phyloP scores from a whole-genome alignment of 805 yeast species.

The Limtongia smithiae region DNA sequence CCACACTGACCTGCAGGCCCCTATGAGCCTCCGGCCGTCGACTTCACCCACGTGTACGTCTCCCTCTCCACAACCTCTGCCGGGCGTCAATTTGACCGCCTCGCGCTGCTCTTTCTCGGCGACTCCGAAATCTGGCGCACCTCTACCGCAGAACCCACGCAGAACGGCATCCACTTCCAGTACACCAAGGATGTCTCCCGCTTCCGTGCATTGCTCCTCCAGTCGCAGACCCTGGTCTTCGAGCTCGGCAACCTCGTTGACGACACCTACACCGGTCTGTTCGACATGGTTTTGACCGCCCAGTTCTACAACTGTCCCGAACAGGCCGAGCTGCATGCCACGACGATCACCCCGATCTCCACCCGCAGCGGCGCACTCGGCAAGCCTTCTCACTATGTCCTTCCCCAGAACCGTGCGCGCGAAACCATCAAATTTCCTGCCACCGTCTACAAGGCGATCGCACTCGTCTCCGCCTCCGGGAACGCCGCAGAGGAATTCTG shows the following conservation, averaged over 20 bases:
- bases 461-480: conserved; percentile 66
- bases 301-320: conserved; percentile 43
- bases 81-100: conserved; percentile 41
- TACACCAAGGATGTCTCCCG: conserved; percentile 62
- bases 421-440: conserved; percentile 49
- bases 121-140: conserved; percentile 78
- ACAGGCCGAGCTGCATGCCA: conserved; percentile 6
- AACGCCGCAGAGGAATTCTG: conserved; percentile 81
- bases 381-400: conserved; percentile 32
- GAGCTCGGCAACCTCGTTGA: conserved; percentile 61
- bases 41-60: conserved; percentile 40
- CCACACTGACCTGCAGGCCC: conserved; percentile 24
- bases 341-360: conserved; percentile 17
- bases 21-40: conserved; percentile 36
- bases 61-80: conserved; percentile 35
- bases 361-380: conserved; percentile 3
- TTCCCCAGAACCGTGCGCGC: conserved; percentile 43
- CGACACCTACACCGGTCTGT: conserved; percentile 56
- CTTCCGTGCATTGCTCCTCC: conserved; percentile 50
- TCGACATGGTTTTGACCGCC: conserved; percentile 51
- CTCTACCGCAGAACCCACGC: conserved; percentile 76
- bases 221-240: conserved; percentile 44
- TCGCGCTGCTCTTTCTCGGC: conserved; percentile 39
- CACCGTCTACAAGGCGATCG: conserved; percentile 56
- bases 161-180: conserved; percentile 48